Base-by-base conservation (phyloP, 2,329 filamentous ascomycete species). In the Penicillium palitans region DNA sequence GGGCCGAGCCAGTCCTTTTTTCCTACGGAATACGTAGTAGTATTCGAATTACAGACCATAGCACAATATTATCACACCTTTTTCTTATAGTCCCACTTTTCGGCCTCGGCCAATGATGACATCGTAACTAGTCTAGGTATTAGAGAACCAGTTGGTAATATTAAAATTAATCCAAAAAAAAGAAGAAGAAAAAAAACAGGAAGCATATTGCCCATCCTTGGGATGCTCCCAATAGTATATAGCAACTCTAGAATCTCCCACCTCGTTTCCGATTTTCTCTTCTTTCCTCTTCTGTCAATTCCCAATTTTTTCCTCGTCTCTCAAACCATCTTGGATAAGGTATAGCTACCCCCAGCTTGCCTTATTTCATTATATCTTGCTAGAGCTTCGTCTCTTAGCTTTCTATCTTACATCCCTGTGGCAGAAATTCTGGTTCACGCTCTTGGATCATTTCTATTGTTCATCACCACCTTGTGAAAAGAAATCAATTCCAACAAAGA, bases 281-380 rank as follows among this genome's bases (percentile, higher is more conserved):
- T 58, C 52, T 37, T 55, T 55, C 42, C 24, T 58, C 47, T 37
- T 48, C 44, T 37, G 33, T 40, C 31, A 37, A 33, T 29, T 31
- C 41, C 19, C 29, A 42, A 44, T 35, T n/a, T 48, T 31, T 25
- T 17, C 46, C 41, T 29, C 41, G 10, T 40, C 51, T 55, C 49
- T 56, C 41, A 33, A 45, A 4, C 29, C 13, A 42, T 33, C 33
- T 49, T 52, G 41, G 25, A 46, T 29, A 21, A 61, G 57, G 46
- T 52, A 55, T 27, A 66, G 60, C 59, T 63, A 57, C 25, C 48
- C 33, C 21, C 21, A 60, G 61, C 61, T 58, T 54, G 40, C 41
- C 55, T 49, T 45, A 19, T 29, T 35, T 33, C 24, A 10, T 44
- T 55, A 17, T 17, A 8, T 42, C 39, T 46, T 53, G 51, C 40